Evolutionary conservation across 345 rosid genomes (phyloP).

Genomic region (Cardamine resedifolia): DNA sequence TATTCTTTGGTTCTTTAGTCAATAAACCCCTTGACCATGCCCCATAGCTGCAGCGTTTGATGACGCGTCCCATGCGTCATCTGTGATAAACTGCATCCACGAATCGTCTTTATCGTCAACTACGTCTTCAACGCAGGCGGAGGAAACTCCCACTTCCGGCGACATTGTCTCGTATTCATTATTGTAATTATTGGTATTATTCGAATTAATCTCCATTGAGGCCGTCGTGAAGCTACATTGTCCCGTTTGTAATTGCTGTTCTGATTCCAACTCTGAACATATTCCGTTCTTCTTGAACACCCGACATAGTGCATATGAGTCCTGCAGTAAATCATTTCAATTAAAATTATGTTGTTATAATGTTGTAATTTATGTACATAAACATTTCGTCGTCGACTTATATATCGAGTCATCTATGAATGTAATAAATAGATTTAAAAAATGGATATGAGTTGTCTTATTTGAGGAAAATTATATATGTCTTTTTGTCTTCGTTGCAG

Average conservation of each 20-base stretch:
- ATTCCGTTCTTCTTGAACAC: constrained; percentile 93
- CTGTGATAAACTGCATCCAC: constrained; percentile 98
- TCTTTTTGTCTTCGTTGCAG: constrained; percentile 49
- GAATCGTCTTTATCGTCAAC: constrained; percentile 90
- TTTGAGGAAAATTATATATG: constrained; percentile 21
- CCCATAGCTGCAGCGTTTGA: constrained; percentile 42
- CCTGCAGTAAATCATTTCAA: constrained; percentile 43
- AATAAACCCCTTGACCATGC: constrained; percentile 42
- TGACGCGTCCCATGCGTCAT: constrained; percentile 75
- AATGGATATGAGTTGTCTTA: constrained; percentile 9
- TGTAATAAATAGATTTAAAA: constrained; percentile 11
- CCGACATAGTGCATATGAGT: constrained; percentile 86
- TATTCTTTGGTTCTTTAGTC: background rate
- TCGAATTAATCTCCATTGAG: constrained; percentile 44
- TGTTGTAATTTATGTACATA: constrained; percentile 30
- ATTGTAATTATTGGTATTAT: constrained; percentile 11
- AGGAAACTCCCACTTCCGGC: constrained; percentile 63
- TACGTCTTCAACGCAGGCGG: constrained; percentile 57
- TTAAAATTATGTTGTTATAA: background rate
- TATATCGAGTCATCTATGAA: background rate
- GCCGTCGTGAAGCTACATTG: constrained; percentile 47
- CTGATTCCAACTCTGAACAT: constrained; percentile 68
- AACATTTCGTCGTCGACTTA: background rate
- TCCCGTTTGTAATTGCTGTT: constrained; percentile 43
- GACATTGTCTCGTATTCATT: constrained; percentile 62